Conservation (phyloP, 2,329 filamentous ascomycete genomes). For the Lachnellula suecica region DNA sequence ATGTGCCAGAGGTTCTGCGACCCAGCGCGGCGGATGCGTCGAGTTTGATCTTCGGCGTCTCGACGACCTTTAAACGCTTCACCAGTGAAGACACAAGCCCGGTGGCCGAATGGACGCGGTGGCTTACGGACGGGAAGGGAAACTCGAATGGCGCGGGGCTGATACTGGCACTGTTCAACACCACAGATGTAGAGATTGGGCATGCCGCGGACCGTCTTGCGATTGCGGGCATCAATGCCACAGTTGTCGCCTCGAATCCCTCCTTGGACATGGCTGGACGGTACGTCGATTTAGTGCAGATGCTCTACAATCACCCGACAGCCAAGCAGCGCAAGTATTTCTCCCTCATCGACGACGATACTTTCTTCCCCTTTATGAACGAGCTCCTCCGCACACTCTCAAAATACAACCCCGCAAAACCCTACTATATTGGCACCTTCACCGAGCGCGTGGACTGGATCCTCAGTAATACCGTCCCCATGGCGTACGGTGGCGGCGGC, state of each 20-base stretch:
- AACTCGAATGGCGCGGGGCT: conserved; percentile 57
- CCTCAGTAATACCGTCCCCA: conserved; percentile 22
- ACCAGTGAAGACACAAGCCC: conserved; percentile 49
- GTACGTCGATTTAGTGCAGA: conserved; percentile 55
- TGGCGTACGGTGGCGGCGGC: conserved; percentile 34
- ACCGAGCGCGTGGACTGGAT: conserved; percentile 33
- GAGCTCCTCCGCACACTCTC: conserved; percentile 33
- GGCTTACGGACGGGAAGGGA: conserved; percentile 57
- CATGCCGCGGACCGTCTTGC: conserved; percentile 46
- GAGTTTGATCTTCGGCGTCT: conserved; percentile 59
- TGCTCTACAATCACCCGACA: conserved; percentile 49
- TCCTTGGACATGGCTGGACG: conserved; percentile 57
- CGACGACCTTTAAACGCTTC: conserved; percentile 57
- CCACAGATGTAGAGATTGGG: conserved; percentile 48
- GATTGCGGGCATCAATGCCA: conserved; percentile 53
- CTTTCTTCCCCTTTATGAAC: conserved; percentile 31
- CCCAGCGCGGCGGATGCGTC: conserved; percentile 53
- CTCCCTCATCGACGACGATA: conserved; percentile 34
- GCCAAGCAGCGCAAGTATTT: conserved; percentile 26
- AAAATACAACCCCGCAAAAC: conserved; percentile 27
- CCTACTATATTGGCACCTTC: conserved; percentile 33
- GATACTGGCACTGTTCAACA: conserved; percentile 52
- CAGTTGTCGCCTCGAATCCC: conserved; percentile 53
- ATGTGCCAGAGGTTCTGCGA: conserved; percentile 41
- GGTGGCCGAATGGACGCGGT: conserved; percentile 58